Conservation (phyloP, 805 yeast genomes). For the Yarrowia deformans region DNA sequence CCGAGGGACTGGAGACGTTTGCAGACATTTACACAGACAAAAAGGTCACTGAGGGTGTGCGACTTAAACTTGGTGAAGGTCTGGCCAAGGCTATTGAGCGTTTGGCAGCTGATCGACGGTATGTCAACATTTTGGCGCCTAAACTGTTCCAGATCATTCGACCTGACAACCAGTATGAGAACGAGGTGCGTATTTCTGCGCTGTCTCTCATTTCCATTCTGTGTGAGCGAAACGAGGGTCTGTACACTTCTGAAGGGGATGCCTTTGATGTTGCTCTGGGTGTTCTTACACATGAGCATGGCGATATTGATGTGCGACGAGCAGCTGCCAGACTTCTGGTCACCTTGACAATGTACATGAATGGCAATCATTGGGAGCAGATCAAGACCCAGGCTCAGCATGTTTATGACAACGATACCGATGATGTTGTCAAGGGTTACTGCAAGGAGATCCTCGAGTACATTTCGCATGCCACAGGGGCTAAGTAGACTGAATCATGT, state of each 20-base stretch:
- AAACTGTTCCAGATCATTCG: conserved; percentile 55
- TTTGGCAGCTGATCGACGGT: conserved; percentile 53
- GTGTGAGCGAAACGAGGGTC: conserved; percentile 54
- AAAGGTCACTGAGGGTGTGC: conserved; percentile 61
- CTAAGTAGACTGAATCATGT: no score
- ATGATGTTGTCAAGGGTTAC: conserved; percentile 13
- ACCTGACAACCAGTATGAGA: conserved; percentile 9
- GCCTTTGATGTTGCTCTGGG: conserved; percentile 81
- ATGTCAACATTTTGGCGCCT: conserved; percentile 23
- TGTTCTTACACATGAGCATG: conserved; percentile 55
- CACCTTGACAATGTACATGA: conserved; percentile 23
- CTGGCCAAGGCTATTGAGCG: conserved; percentile 63
- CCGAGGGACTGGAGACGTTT: conserved; percentile 50
- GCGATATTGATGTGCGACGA: conserved; percentile 14
- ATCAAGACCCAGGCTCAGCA: conserved; percentile 20
- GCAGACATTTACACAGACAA: conserved; percentile 52
- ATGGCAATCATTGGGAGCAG: conserved; percentile 7
- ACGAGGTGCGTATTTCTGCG: conserved; percentile 77
- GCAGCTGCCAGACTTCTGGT: conserved; percentile 19
- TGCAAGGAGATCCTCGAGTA: conserved; percentile 35
- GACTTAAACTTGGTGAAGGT: conserved; percentile 85
- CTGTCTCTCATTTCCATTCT: conserved; percentile 71
- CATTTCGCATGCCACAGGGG: neutral
- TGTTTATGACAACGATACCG: conserved; percentile 13
- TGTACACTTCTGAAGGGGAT: conserved; percentile 55